Base-by-base conservation (phyloP, 2,329 filamentous ascomycete species). In the Neofusicoccum ribis region DNA sequence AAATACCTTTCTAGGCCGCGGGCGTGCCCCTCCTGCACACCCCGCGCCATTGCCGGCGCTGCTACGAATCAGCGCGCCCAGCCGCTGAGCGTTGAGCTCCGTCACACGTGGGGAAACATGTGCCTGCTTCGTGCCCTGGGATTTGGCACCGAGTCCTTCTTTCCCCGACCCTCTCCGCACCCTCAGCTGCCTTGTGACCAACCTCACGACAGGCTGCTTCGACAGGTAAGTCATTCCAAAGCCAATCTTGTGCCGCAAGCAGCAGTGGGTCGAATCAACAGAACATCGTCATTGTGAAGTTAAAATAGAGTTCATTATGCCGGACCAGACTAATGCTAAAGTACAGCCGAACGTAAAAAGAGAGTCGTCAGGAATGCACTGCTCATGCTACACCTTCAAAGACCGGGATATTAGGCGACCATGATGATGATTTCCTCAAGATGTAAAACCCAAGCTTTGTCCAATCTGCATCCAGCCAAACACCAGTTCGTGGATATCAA, bases 381-480 rank as follows among this genome's bases (percentile, higher is more conserved):
- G 11, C 56, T 46, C 41, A 60, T 39, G 56, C 56, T 37, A 60
- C 14, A 60, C 56, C 56, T 60, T 47, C 56, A 60, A 37, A 34
- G 56, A 60, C 56, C 56, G 56, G 43, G 56, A 60, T 60, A 60
- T 60, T 47, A 60, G 56, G 56, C 56, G 36, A 43, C 56, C 56
- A 60, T 47, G 56, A 47, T 44, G 1, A 31, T 37, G 11, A 39
- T 34, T 34, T 58, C 2, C 8, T 17, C 36, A 14, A 11, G 23
- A 34, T 17, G 8, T 17, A n/a, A n/a, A 31, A 43, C 34, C 50
- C 20, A 39, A 60, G 12, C 23, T 36, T 34, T n/a, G n/a, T 36
- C 56, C 56, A 60, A 60, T 60, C 56, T 60, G 56, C 56, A 37
- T 47, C 39, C 43, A 37, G 43, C 56, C 41, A 36, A 60, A 60